A percentile compares a stretch with the other conserved stretches of the same genome.
Evolutionary conservation across 192 early-diverging fungal genomes (phyloP).

Genomic region (Lunasporangiospora selenospora): DNA sequence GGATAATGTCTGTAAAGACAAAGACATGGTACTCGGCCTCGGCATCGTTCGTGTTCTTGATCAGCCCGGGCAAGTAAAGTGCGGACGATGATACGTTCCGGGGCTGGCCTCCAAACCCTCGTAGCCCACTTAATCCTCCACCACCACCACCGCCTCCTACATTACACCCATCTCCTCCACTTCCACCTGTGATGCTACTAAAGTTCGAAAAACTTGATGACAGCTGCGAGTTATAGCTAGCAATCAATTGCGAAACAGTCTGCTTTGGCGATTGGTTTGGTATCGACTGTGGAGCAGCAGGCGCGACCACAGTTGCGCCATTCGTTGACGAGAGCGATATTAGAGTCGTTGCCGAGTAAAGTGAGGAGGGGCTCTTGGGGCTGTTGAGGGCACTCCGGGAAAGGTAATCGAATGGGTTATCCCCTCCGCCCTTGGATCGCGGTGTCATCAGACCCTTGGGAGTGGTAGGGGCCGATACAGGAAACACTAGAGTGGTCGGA

Average conservation of each 20-base stretch:
- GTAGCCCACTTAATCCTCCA: too few species aligned
- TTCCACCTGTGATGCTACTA: too few species aligned
- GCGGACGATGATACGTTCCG: slow-evolving; percentile 30
- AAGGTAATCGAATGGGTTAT: too few species aligned
- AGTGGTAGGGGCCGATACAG: too few species aligned
- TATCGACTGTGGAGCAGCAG: background rate
- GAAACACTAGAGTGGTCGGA: too few species aligned
- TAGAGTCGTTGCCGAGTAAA: slow-evolving; percentile 18
- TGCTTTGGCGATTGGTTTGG: slow-evolving; percentile 5
- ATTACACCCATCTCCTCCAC: too few species aligned
- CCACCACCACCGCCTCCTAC: too few species aligned
- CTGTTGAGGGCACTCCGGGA: slow-evolving; percentile 2
- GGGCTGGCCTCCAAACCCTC: slow-evolving; percentile 7
- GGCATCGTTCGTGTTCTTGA: slow-evolving; percentile 40
- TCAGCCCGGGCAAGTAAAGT: slow-evolving; percentile 26
- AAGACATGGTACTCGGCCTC: slow-evolving; percentile 46
- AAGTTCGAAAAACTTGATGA: slow-evolving; percentile 36
- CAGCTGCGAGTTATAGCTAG: slow-evolving; percentile 30
- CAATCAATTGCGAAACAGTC: slow-evolving; percentile 22
- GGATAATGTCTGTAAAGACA: slow-evolving; percentile 42
- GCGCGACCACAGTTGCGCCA: too few species aligned
- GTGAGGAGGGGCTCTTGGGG: slow-evolving; percentile 6
- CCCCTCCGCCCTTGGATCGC: too few species aligned
- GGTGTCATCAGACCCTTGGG: too few species aligned
- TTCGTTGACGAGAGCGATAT: slow-evolving; percentile 31